phyloP scores from a whole-genome alignment of 805 yeast genomes.

The Cyberlindnera galapagoensis region DNA sequence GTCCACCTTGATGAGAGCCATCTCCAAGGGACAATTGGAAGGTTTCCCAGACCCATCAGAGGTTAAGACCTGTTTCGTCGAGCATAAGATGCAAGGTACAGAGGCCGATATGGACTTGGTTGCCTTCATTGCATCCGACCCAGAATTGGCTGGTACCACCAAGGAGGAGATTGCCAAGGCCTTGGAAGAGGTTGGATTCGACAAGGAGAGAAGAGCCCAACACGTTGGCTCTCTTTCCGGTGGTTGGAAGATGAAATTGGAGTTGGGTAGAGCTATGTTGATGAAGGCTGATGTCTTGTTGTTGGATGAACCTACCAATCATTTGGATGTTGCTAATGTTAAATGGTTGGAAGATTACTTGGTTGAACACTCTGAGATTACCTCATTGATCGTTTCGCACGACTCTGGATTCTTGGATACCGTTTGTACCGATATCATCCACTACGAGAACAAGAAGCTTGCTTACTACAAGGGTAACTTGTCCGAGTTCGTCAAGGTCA shows the following conservation, averaged over 20 bases:
- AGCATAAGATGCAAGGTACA: conserved; percentile 91
- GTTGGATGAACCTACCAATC: conserved; percentile 97
- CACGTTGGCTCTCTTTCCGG: conserved; percentile 93
- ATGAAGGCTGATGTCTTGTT: conserved; percentile 93
- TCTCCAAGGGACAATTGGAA: conserved; percentile 93
- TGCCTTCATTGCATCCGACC: conserved; percentile 81
- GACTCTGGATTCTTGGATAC: conserved; percentile 94
- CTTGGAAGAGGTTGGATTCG: conserved; percentile 80
- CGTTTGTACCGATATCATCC: conserved; percentile 95
- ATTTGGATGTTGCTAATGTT: conserved; percentile 90
- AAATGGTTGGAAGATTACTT: conserved; percentile 91
- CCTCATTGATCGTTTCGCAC: conserved; percentile 94
- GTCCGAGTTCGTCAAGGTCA: conserved; percentile 82
- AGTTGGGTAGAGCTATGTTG: conserved; percentile 97
- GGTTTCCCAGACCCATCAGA: conserved; percentile 91
- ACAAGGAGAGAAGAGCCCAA: conserved; percentile 83
- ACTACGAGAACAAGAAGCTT: conserved; percentile 90
- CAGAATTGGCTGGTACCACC: conserved; percentile 61
- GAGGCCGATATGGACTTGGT: conserved; percentile 90
- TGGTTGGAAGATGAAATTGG: conserved; percentile 99
- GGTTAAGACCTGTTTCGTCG: conserved; percentile 91
- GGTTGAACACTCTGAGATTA: conserved; percentile 74
- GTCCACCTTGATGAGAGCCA: conserved; percentile 94
- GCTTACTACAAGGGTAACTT: conserved; percentile 95
- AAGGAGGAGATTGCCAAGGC: conserved; percentile 70